Base-by-base conservation (phyloP, 2,329 filamentous ascomycete genomes). In the Magnaporthiopsis incrustans region DNA sequence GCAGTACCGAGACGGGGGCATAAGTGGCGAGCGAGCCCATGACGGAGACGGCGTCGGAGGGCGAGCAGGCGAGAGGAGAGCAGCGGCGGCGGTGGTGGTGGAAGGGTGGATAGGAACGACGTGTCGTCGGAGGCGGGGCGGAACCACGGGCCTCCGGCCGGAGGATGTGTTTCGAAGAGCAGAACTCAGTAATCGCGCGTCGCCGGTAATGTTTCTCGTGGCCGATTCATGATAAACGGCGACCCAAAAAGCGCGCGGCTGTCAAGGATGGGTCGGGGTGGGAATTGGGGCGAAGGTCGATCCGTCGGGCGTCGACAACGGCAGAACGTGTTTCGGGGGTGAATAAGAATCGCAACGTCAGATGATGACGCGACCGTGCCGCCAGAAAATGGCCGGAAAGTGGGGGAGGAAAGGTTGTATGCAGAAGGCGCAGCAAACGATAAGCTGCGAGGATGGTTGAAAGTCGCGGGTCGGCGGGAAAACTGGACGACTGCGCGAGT, bases 21-120 rank as follows among this genome's bases (percentile, higher is more conserved):
- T 63, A 59, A 57, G 67, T 66, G 61, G 68, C 66, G 67, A 71
- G 69, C 65, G 69, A 66, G 59, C 67, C 68, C 68, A 69, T 70
- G 30, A n/a, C 53, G 53, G 44, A 18, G 32, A 18, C 27, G 53
- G 30, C 66, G 65, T 30, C n/a, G 32, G n/a, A 59, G 56, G 15
- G 44, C 33, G 61, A 26, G 27, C 15, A 22, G 44, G 25, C 3
- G 53, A 11, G 50, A 33, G 27, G 53, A 57, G 7, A 26, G 44
- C 7, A 11, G 22, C 14, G 60, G 44, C 7, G 7, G 22, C 14
- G 60, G n/a, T 60, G 59, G 26, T 35, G 59, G 22, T 6, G 30
- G 30, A 6, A 12, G 59, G 59, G 59, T n/a, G 33, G 25, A 25
- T 11, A 53, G 38, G 18, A 26, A 57, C 7, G 57, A 32, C 56